A percentile compares a stretch with the other conserved stretches of the same genome.
These are phyloP conservation scores for Phialophora chinensis DNA, from an alignment of 2,329 filamentous ascomycete genomes.

Conservation along the genomic window DNA sequence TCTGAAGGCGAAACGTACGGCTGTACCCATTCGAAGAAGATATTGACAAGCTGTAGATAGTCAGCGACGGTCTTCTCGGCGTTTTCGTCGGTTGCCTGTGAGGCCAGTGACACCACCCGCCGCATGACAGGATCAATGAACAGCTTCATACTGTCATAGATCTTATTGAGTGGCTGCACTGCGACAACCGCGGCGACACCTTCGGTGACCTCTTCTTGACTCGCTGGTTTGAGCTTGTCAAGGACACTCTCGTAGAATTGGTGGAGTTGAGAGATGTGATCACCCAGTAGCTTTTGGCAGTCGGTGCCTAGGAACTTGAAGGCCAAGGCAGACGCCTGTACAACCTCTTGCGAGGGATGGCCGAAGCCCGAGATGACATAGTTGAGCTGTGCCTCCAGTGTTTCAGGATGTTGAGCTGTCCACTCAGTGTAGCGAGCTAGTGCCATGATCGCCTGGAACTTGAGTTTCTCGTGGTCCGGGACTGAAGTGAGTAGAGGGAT, in stretches of 20 bases:
- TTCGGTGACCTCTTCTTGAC: slow-evolving; percentile 95
- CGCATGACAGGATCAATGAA: slow-evolving; percentile 91
- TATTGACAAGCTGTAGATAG: slow-evolving; percentile 87
- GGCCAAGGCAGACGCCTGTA: slow-evolving; percentile 87
- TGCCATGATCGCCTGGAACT: slow-evolving; percentile 97
- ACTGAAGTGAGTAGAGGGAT: slow-evolving; percentile 95
- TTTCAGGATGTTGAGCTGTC: slow-evolving; percentile 93
- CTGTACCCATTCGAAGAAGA: slow-evolving; percentile 79
- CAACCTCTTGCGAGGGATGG: slow-evolving; percentile 85
- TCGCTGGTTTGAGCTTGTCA: slow-evolving; percentile 80
- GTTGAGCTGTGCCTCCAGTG: slow-evolving; percentile 87
- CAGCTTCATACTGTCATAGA: slow-evolving; percentile 84
- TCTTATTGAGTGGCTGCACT: slow-evolving; percentile 78
- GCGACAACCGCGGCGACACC: slow-evolving; percentile 91
- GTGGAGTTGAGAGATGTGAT: slow-evolving; percentile 84
- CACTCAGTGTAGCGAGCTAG: slow-evolving; percentile 96
- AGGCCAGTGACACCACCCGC: slow-evolving; percentile 83
- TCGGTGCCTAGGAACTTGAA: slow-evolving; percentile 98
- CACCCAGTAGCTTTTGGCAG: slow-evolving; percentile 83
- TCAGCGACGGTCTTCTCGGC: slow-evolving; percentile 87
- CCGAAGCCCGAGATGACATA: slow-evolving; percentile 95
- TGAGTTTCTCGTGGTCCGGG: slow-evolving; percentile 94
- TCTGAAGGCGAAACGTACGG: slow-evolving; percentile 74
- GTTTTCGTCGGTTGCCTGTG: slow-evolving; percentile 80
- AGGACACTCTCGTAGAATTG: slow-evolving; percentile 90